A percentile compares a stretch with the other conserved stretches of the same genome.
phyloP scores from a whole-genome alignment of 495 filamentous ascomycete genomes.

The Lophiotrema nucula region DNA sequence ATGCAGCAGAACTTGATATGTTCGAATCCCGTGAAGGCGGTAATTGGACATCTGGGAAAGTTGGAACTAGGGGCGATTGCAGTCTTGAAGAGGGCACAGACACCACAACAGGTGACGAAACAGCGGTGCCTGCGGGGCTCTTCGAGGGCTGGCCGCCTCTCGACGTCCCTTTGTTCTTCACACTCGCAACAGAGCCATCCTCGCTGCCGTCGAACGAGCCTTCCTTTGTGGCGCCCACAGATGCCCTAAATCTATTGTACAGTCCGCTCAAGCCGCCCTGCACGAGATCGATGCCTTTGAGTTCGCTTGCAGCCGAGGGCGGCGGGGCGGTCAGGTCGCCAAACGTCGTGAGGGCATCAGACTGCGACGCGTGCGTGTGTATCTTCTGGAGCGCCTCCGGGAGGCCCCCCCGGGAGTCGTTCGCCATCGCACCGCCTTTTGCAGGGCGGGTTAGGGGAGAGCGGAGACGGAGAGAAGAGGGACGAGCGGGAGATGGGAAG shows the following conservation, averaged over 20 bases:
- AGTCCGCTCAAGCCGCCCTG: constrained; percentile 83
- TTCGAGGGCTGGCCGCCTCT: constrained; percentile 12
- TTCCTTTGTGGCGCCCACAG: constrained; percentile 69
- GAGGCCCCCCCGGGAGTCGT: constrained; percentile 35
- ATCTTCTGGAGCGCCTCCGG: constrained; percentile 78
- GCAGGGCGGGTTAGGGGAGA: neutral
- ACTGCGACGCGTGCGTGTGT: constrained; percentile 76
- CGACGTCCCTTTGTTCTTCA: constrained; percentile 23
- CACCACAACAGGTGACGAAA: constrained; percentile 35
- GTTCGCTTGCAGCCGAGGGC: constrained; percentile 56
- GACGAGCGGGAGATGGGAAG: constrained; percentile 12
- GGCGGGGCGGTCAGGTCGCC: constrained; percentile 74
- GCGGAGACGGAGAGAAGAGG: constrained; percentile 38
- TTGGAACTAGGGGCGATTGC: constrained; percentile 32
- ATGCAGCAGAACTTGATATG: constrained; percentile 2
- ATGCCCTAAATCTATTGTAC: constrained; percentile 77
- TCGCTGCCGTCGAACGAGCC: constrained; percentile 14
- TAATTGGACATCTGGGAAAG: constrained; percentile 23
- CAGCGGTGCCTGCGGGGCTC: constrained; percentile 25
- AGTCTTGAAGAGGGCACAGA: constrained; percentile 32
- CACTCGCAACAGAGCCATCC: constrained; percentile 20
- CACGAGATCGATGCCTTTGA: constrained; percentile 67
- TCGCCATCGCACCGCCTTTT: constrained; percentile 8
- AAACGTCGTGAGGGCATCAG: constrained; percentile 78
- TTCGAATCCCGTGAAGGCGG: constrained; percentile 30